These are phyloP conservation scores for Berkeleyomyces rouxiae DNA, from an alignment of 2,329 filamentous ascomycete genomes.

Conservation along the genomic window DNA sequence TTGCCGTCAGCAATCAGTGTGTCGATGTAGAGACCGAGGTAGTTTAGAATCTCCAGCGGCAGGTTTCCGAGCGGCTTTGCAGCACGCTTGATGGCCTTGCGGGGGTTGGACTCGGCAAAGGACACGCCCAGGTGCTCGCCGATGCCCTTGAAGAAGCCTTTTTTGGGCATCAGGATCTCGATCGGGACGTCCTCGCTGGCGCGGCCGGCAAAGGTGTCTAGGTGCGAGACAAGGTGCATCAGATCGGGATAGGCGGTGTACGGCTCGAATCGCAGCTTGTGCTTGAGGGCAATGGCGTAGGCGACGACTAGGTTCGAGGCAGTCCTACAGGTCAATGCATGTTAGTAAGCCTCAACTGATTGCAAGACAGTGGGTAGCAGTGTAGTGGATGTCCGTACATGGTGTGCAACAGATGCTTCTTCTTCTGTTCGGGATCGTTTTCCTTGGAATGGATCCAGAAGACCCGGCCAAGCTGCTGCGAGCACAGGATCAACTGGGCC, in stretches of 20 bases:
- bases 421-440: conserved; percentile 12
- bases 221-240: conserved; percentile 48
- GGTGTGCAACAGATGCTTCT: conserved; percentile 15
- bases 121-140: conserved; percentile 63
- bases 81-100: conserved; percentile 58
- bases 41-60: conserved; percentile 65
- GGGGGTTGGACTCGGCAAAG: conserved; percentile 62
- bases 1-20: conserved; percentile 38
- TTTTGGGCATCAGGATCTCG: conserved; percentile 22
- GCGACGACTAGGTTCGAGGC: conserved; percentile 64
- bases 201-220: conserved; percentile 55
- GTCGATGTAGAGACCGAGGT: conserved; percentile 52
- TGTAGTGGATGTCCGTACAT: conserved; percentile 6
- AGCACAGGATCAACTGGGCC: conserved; percentile 43
- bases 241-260: conserved; percentile 64
- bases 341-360: not conserved
- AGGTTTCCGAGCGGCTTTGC: conserved; percentile 61
- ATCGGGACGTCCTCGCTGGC: conserved; percentile 27
- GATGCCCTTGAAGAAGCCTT: conserved; percentile 41
- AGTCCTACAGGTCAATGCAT: conserved; percentile 21
- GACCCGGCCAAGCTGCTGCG: conserved; percentile 52
- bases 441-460: conserved; percentile 57
- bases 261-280: conserved; percentile 70
- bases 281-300: conserved; percentile 63
- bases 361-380: too few relatives aligned